Evolutionary conservation across 768 basidiomycete species (phyloP).

Genomic region (Dendrothele bispora): DNA sequence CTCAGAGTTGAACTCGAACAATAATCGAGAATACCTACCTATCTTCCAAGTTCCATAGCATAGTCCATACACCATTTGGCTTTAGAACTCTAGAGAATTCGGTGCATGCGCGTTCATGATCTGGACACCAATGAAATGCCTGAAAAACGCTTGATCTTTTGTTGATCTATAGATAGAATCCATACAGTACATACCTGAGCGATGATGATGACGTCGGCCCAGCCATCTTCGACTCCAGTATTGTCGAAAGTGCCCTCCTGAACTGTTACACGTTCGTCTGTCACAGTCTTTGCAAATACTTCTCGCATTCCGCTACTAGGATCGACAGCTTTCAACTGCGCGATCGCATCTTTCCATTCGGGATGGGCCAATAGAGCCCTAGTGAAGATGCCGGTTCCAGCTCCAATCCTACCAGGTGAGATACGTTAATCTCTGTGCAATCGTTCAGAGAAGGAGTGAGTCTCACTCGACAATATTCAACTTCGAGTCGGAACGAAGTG

Average conservation of each 20-base stretch:
- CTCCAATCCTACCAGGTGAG: constrained; percentile 71
- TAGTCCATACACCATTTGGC: constrained; percentile 64
- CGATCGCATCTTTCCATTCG: constrained; percentile 50
- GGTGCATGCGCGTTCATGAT: constrained; percentile 65
- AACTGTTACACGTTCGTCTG: constrained; percentile 52
- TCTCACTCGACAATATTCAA: constrained; percentile 74
- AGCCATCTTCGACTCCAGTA: constrained; percentile 58
- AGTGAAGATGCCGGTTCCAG: constrained; percentile 90
- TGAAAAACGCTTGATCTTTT: constrained; percentile 28
- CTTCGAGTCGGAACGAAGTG: constrained; percentile 35
- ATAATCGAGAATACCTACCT: constrained; percentile 38
- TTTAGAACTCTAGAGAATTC: constrained; percentile 85
- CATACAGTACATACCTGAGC: constrained; percentile 54
- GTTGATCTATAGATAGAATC: background rate
- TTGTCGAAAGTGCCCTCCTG: constrained; percentile 71
- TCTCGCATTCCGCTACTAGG: constrained; percentile 87
- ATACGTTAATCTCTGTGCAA: no score
- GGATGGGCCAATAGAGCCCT: constrained; percentile 71
- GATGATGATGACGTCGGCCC: constrained; percentile 78
- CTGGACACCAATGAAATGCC: constrained; percentile 95
- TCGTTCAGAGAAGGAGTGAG: no score
- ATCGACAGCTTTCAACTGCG: constrained; percentile 68
- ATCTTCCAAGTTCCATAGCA: constrained; percentile 94
- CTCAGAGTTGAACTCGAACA: background rate
- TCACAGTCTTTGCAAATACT: constrained; percentile 57